A percentile compares a stretch with the other conserved stretches of the same genome.
Evolutionary conservation across 164 flowering plant species (phyloP).

Genomic region (Chimonanthus praecox): DNA sequence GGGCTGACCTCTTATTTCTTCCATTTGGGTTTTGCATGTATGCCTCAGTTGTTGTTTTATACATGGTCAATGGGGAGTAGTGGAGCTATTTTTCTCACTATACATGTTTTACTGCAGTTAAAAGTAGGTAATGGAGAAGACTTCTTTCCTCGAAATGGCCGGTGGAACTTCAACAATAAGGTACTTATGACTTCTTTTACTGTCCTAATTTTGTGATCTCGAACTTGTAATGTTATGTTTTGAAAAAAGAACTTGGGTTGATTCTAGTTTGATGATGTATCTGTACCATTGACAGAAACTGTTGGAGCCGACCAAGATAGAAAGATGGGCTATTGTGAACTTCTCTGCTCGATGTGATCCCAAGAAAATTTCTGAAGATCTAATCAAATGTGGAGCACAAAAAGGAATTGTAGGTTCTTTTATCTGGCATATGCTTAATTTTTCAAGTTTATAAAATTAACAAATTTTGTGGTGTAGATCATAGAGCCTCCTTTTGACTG

Average conservation of each 20-base stretch:
- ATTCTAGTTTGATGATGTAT: constrained; percentile 2
- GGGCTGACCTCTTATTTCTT: neutral
- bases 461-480: constrained; percentile 17
- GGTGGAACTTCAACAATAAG: constrained; percentile 90
- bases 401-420: constrained; percentile 73
- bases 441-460: neutral
- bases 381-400: constrained; percentile 43
- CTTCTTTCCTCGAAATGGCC: constrained; percentile 62
- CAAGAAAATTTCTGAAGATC: constrained; percentile 33
- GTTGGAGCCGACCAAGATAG: constrained; percentile 50
- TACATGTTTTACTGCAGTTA: constrained; percentile 35
- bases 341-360: constrained; percentile 83
- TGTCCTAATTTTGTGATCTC: neutral
- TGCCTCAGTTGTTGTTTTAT: neutral
- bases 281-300: constrained; percentile 41
- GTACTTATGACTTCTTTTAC: constrained; percentile 22
- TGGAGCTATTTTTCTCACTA: neutral
- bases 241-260: neutral
- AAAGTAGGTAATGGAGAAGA: constrained; percentile 76
- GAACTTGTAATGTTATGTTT: too few relatives aligned
- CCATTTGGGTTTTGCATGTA: neutral
- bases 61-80: neutral
- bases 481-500: constrained; percentile 39
- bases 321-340: constrained; percentile 79
- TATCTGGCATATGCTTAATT: neutral